phyloP scores from a whole-genome alignment of 441 rosid species.

The Pelargonium fulgidum region DNA sequence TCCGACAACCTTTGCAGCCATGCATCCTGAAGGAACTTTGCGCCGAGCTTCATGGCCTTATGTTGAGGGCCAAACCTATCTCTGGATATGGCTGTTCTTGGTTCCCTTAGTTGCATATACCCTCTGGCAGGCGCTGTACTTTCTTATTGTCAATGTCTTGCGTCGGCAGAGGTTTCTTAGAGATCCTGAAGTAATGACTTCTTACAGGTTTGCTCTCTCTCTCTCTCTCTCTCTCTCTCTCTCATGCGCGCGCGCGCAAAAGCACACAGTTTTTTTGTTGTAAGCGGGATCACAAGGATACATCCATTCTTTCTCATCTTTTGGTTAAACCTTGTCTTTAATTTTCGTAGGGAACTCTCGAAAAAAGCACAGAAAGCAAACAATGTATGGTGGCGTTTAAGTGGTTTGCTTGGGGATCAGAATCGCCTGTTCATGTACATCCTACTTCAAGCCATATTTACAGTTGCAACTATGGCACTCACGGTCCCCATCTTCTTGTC shows the following conservation, averaged over 20 bases:
- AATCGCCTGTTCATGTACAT: conserved; percentile 77
- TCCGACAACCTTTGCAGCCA: conserved; percentile 78
- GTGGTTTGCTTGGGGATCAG: conserved; percentile 77
- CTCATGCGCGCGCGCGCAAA: background rate
- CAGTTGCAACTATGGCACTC: conserved; percentile 86
- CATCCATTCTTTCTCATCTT: background rate
- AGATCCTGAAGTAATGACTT: conserved; percentile 99
- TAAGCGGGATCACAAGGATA: background rate
- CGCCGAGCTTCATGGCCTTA: conserved; percentile 77
- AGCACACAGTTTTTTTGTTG: background rate
- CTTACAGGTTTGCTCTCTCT: conserved; percentile 55
- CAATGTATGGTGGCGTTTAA: conserved; percentile 74
- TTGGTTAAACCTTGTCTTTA: background rate
- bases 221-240: conserved; percentile 7
- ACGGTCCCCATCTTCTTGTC: conserved; percentile 88
- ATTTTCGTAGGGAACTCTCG: conserved; percentile 56
- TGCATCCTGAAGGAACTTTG: conserved; percentile 75
- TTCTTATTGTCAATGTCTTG: conserved; percentile 79
- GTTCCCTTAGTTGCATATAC: conserved; percentile 77
- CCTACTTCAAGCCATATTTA: conserved; percentile 62
- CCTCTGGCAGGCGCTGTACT: conserved; percentile 86
- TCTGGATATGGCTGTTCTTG: conserved; percentile 77
- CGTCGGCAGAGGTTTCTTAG: conserved; percentile 81
- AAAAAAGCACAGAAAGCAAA: conserved; percentile 87
- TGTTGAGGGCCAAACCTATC: conserved; percentile 67